phyloP scores from a whole-genome alignment of 805 yeast genomes.

The Barnettozyma populi region DNA sequence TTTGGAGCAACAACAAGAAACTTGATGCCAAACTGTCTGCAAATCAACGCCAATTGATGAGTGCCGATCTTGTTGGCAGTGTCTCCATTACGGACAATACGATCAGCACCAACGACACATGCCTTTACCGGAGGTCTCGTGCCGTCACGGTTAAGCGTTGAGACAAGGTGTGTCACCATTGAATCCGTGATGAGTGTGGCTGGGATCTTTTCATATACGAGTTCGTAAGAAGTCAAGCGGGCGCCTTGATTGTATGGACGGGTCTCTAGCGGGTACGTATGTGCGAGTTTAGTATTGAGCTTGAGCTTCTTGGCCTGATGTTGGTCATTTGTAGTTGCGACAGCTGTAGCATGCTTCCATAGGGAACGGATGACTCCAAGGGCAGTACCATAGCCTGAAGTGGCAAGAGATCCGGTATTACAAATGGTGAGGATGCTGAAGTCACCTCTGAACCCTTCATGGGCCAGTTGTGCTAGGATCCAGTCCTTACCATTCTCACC shows the following conservation, averaged over 20 bases:
- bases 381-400: slow-evolving; percentile 97
- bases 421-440: slow-evolving; percentile 88
- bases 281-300: slow-evolving; percentile 41
- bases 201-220: slow-evolving; percentile 81
- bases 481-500: slow-evolving; percentile 80
- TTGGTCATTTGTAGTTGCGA: slow-evolving; percentile 20
- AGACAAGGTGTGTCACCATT: slow-evolving; percentile 78
- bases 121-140: slow-evolving; percentile 66
- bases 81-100: slow-evolving; percentile 91
- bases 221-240: slow-evolving; percentile 84
- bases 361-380: slow-evolving; percentile 84
- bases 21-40: slow-evolving; percentile 57
- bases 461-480: slow-evolving; percentile 40
- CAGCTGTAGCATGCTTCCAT: slow-evolving; percentile 34
- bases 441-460: slow-evolving; percentile 51
- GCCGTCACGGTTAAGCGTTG: slow-evolving; percentile 30
- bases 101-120: slow-evolving; percentile 83
- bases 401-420: slow-evolving; percentile 94
- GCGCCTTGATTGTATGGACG: slow-evolving; percentile 98
- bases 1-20: slow-evolving; percentile 95
- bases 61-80: slow-evolving; percentile 97
- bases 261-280: slow-evolving; percentile 86
- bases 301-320: slow-evolving; percentile 24
- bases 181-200: slow-evolving; percentile 86
- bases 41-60: slow-evolving; percentile 76